Conservation (phyloP, 805 yeast species). For the Teunomyces gatunensis region DNA sequence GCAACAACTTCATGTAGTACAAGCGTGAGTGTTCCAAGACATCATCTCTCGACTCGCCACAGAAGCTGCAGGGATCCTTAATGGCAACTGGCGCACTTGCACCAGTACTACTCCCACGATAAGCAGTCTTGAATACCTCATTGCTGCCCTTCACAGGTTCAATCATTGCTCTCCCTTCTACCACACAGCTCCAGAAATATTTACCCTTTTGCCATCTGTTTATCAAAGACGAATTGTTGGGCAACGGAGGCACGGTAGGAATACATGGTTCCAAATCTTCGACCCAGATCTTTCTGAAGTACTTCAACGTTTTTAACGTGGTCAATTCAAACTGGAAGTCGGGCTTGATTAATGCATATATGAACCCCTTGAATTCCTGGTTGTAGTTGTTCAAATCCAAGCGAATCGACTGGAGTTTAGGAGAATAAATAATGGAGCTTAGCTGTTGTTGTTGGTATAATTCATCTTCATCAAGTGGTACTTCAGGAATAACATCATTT, state of each 20-base stretch:
- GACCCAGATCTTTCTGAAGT: slow-evolving; percentile 59
- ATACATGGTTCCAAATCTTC: slow-evolving; percentile 70
- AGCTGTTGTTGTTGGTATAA: slow-evolving; percentile 17
- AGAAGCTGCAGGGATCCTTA: slow-evolving; percentile 71
- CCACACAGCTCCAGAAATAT: slow-evolving; percentile 59
- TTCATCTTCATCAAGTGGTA: not conserved
- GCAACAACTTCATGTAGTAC: slow-evolving; percentile 59
- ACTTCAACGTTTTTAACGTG: slow-evolving; percentile 49
- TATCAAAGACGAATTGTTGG: slow-evolving; percentile 50
- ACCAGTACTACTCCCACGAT: slow-evolving; percentile 19
- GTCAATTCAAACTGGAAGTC: slow-evolving; percentile 36
- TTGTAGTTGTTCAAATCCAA: slow-evolving; percentile 45
- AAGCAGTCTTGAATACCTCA: slow-evolving; percentile 58
- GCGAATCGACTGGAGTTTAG: slow-evolving; percentile 36
- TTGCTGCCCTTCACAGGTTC: slow-evolving; percentile 87
- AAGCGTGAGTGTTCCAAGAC: slow-evolving; percentile 74
- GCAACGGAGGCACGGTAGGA: slow-evolving; percentile 35
- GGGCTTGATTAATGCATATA: slow-evolving; percentile 31
- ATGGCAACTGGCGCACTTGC: slow-evolving; percentile 63
- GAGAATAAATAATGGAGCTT: slow-evolving; percentile 28
- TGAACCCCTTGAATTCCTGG: slow-evolving; percentile 43
- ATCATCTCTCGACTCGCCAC: slow-evolving; percentile 76
- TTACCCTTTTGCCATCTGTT: slow-evolving; percentile 43
- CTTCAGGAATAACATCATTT: not conserved
- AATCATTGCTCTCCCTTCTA: slow-evolving; percentile 77